A percentile compares a stretch with the other conserved stretches of the same genome.
Evolutionary conservation across 2,329 filamentous ascomycete species (phyloP).

Genomic region (Cucurbitaria berberidis): DNA sequence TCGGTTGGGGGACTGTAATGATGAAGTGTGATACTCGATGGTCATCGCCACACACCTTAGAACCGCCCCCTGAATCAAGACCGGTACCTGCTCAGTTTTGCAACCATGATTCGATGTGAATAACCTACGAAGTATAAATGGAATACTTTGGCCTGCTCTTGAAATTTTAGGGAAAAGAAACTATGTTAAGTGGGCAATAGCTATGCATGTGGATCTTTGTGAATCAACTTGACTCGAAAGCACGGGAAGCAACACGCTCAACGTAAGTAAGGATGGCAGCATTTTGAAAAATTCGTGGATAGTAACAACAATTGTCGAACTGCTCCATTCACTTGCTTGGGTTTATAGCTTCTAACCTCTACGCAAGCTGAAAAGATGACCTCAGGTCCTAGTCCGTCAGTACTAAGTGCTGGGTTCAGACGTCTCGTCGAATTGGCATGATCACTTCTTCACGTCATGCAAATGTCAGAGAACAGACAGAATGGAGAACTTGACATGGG

Average conservation of each 20-base stretch:
- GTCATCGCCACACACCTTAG: too few relatives aligned
- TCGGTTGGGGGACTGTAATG: too few relatives aligned
- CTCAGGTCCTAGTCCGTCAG: conserved; percentile 1
- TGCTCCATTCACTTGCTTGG: not conserved
- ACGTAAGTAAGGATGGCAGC: conserved; percentile 7
- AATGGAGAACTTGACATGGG: conserved; percentile 7
- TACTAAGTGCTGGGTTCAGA: not conserved
- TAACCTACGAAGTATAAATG: too few relatives aligned
- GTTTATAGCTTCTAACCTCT: conserved; percentile 8
- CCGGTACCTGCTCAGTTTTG: too few relatives aligned
- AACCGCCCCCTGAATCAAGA: too few relatives aligned
- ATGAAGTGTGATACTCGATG: too few relatives aligned
- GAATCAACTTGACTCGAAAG: too few relatives aligned
- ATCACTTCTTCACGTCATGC: conserved; percentile 31
- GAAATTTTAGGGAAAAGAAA: too few relatives aligned
- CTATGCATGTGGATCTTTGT: too few relatives aligned
- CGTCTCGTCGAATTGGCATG: not conserved
- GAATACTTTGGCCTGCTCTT: too few relatives aligned
- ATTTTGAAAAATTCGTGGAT: not conserved
- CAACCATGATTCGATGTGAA: too few relatives aligned
- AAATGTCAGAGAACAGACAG: conserved; percentile 23
- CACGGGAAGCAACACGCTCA: conserved; percentile 18
- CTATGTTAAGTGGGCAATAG: too few relatives aligned
- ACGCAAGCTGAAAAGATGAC: conserved; percentile 12
- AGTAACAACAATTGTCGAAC: not conserved